Conservation (phyloP, 2,329 filamentous ascomycete genomes). For the Cordyceps fumosorosea region DNA sequence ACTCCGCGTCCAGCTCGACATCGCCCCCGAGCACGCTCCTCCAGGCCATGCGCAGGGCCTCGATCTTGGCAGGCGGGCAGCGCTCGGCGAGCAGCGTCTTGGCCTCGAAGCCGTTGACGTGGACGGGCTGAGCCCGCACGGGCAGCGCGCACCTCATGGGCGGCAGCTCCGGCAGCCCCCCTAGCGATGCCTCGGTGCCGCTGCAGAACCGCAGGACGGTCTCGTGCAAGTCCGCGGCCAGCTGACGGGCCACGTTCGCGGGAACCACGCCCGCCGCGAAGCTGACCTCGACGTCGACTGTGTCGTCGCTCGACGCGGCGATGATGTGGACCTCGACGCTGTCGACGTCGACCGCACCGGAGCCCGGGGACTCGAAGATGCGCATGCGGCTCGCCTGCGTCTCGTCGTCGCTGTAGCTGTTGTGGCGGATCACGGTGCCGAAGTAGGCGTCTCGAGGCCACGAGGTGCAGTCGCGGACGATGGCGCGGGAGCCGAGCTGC, state of each 20-base stretch:
- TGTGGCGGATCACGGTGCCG: conserved; percentile 44
- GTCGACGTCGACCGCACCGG: neutral
- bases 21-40: neutral
- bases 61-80: neutral
- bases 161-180: neutral
- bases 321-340: conserved; percentile 7
- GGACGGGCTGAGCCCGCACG: neutral
- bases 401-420: conserved; percentile 7
- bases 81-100: neutral
- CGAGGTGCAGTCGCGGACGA: conserved; percentile 35
- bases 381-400: neutral
- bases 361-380: conserved; percentile 1
- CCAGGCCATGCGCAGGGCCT: neutral
- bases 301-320: neutral
- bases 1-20: neutral
- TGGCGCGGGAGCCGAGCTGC: conserved; percentile 42
- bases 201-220: conserved; percentile 4
- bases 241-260: neutral
- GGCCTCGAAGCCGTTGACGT: conserved; percentile 3
- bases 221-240: conserved; percentile 1
- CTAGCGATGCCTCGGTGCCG: neutral
- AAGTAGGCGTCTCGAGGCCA: conserved; percentile 31
- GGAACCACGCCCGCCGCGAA: conserved; percentile 8
- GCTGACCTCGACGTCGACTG: conserved; percentile 1
- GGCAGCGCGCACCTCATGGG: neutral